Conservation (phyloP, 2,329 filamentous ascomycete species). For the Claviceps arundinis region DNA sequence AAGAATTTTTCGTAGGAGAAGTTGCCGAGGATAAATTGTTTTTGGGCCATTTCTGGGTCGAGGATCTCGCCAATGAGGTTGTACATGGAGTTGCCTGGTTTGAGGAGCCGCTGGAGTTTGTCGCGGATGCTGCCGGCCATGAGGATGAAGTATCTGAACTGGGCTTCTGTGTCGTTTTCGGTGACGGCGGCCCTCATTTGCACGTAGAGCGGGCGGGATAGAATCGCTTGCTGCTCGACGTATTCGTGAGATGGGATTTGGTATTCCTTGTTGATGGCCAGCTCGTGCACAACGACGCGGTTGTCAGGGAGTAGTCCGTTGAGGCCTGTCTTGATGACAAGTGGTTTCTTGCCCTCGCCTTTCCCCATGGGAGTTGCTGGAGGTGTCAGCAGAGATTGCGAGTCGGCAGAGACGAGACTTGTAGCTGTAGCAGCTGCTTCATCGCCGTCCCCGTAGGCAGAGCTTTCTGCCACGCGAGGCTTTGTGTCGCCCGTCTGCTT, state of each 20-base stretch:
- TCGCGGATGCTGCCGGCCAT: slow-evolving; percentile 59
- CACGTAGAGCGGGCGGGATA: slow-evolving; percentile 36
- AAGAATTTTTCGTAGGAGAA: slow-evolving; percentile 79
- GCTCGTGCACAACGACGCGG: slow-evolving; percentile 61
- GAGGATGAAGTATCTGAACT: slow-evolving; percentile 54
- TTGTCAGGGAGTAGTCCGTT: slow-evolving; percentile 55
- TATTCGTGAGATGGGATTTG: slow-evolving; percentile 51
- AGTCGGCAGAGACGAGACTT: slow-evolving; percentile 25
- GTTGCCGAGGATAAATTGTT: slow-evolving; percentile 55
- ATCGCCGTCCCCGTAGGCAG: slow-evolving; percentile 14
- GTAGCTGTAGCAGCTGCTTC: slow-evolving; percentile 22
- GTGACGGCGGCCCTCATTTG: slow-evolving; percentile 52
- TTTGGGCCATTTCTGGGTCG: slow-evolving; percentile 56
- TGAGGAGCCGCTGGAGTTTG: slow-evolving; percentile 60
- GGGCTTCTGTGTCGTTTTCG: slow-evolving; percentile 49
- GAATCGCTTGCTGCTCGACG: slow-evolving; percentile 39
- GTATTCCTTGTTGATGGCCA: slow-evolving; percentile 68
- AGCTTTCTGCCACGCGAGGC: slow-evolving; percentile 48
- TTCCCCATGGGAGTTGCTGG: slow-evolving; percentile 33
- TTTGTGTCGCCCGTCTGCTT: slow-evolving; percentile 57
- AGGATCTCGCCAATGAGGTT: slow-evolving; percentile 62
- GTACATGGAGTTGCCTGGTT: slow-evolving; percentile 59
- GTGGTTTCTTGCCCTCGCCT: slow-evolving; percentile 21
- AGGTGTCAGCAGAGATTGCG: slow-evolving; percentile 37
- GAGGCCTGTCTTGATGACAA: slow-evolving; percentile 25